Evolutionary conservation across 768 basidiomycete species (phyloP).

Genomic region (Nidularia sp.): DNA sequence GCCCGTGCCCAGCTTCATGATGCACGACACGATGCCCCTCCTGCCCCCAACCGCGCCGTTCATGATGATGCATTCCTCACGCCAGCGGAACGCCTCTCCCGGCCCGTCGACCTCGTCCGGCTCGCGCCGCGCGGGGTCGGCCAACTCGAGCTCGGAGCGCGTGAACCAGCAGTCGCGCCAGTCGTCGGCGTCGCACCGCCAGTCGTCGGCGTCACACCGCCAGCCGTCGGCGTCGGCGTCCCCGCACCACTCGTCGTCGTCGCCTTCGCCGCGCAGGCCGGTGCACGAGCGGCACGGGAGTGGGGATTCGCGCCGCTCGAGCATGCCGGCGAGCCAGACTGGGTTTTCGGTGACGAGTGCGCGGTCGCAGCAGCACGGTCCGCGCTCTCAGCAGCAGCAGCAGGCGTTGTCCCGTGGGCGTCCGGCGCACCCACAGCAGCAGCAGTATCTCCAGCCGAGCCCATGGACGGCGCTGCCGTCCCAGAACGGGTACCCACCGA

Average conservation of each 20-base stretch:
- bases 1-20: slow-evolving; percentile 38
- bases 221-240: not conserved
- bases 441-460: slow-evolving; percentile 25
- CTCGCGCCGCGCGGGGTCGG: slow-evolving; percentile 29
- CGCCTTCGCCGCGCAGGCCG: slow-evolving; percentile 10
- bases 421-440: slow-evolving; percentile 16
- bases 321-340: slow-evolving; percentile 4
- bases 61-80: slow-evolving; percentile 64
- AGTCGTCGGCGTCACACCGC: slow-evolving; percentile 9
- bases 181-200: slow-evolving; percentile 11
- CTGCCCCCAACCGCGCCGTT: slow-evolving; percentile 74
- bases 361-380: slow-evolving; percentile 2
- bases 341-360: no score
- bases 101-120: slow-evolving; percentile 26
- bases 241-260: slow-evolving; percentile 6
- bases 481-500: slow-evolving; percentile 21
- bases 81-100: slow-evolving; percentile 30
- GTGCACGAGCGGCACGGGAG: slow-evolving; percentile 15
- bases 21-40: slow-evolving; percentile 57
- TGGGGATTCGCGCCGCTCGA: slow-evolving; percentile 19
- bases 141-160: slow-evolving; percentile 28
- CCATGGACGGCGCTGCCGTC: slow-evolving; percentile 41
- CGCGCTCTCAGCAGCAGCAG: not conserved
- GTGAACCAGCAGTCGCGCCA: slow-evolving; percentile 12
- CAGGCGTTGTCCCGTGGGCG: slow-evolving; percentile 15